Conservation (phyloP, 2,329 filamentous ascomycete genomes). For the Apiospora sp. region DNA sequence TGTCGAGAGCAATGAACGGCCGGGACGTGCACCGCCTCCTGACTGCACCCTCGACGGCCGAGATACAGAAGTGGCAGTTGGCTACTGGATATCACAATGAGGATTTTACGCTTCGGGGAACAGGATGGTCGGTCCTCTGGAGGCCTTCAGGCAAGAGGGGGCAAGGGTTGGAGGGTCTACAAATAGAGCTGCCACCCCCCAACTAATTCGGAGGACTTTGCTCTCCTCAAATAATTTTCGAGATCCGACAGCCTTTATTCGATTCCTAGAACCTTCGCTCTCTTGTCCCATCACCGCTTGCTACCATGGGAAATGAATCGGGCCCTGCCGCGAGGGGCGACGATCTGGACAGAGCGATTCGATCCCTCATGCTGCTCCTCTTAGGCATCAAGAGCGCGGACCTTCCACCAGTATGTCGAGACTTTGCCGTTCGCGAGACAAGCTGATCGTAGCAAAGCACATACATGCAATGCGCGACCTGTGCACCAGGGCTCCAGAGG, state of each 20-base stretch:
- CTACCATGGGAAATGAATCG: background rate
- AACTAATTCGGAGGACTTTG: background rate
- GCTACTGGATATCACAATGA: too few relatives aligned
- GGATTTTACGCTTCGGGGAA: too few relatives aligned
- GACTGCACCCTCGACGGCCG: too few relatives aligned
- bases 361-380: background rate
- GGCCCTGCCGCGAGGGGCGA: too few relatives aligned
- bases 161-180: slow-evolving; percentile 4
- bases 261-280: background rate
- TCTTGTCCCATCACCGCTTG: background rate
- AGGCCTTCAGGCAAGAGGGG: background rate
- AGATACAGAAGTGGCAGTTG: too few relatives aligned
- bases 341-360: background rate
- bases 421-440: background rate
- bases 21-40: too few relatives aligned
- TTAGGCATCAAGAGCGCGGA: background rate
- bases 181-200: slow-evolving; percentile 7
- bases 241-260: too few relatives aligned
- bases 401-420: background rate
- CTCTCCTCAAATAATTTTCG: background rate
- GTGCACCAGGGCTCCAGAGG: background rate
- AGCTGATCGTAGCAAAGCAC: background rate
- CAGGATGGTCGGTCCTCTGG: background rate
- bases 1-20: too few relatives aligned
- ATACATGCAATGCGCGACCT: background rate